These are phyloP conservation scores for Sphagnum fallax DNA, from an alignment of 228 moss, liverwort and hornwort species.

Conservation along the genomic window DNA sequence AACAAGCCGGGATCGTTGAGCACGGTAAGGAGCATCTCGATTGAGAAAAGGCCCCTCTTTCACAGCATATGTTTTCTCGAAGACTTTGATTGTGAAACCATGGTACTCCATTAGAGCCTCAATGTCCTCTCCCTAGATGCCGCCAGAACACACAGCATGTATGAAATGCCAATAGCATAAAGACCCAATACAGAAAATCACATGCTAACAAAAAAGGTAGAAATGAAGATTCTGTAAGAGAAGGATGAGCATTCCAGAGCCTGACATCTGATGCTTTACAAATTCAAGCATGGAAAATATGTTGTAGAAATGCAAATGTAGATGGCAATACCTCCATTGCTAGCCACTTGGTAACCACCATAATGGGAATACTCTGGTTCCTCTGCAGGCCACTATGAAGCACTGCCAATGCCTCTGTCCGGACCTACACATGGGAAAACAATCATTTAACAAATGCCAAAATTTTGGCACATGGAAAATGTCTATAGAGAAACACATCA, in stretches of 20 bases:
- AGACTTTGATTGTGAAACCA: slow-evolving; percentile 73
- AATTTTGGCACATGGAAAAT: too few relatives aligned
- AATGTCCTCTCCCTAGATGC: slow-evolving; percentile 68
- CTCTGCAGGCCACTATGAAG: slow-evolving; percentile 81
- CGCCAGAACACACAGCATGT: neutral
- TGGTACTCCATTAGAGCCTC: slow-evolving; percentile 66
- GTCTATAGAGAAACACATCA: too few relatives aligned
- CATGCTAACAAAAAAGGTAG: neutral
- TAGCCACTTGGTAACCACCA: slow-evolving; percentile 69
- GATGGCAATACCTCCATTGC: slow-evolving; percentile 70
- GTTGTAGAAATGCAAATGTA: too few relatives aligned
- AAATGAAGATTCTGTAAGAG: neutral
- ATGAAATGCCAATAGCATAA: too few relatives aligned
- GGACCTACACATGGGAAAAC: slow-evolving; percentile 50
- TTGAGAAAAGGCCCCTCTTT: slow-evolving; percentile 80
- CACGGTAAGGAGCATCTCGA: slow-evolving; percentile 60
- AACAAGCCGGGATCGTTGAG: slow-evolving; percentile 70
- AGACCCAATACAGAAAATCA: neutral
- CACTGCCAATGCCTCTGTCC: slow-evolving; percentile 83
- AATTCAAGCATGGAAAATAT: neutral
- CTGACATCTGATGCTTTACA: neutral
- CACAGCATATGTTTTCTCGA: slow-evolving; percentile 74
- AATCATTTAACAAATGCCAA: neutral
- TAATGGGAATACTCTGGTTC: slow-evolving; percentile 82
- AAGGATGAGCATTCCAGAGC: neutral